Evolutionary conservation across 2,329 filamentous ascomycete genomes (phyloP).

Genomic region (Berkeleyomyces basicola): DNA sequence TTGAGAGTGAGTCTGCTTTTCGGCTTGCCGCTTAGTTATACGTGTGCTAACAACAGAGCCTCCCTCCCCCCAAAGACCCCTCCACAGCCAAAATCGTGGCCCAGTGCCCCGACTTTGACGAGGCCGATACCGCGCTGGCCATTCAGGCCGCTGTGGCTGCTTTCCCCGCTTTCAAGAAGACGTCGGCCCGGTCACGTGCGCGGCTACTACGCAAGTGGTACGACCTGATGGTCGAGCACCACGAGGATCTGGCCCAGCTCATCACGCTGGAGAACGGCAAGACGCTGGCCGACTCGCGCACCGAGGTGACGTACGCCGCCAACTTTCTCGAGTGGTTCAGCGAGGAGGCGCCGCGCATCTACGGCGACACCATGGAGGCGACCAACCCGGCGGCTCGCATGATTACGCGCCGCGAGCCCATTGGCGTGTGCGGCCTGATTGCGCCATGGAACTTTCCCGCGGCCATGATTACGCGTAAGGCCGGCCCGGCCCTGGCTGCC

Average conservation of each 20-base stretch:
- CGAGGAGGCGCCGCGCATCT: slow-evolving; percentile 42
- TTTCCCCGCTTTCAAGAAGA: slow-evolving; percentile 42
- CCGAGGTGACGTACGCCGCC: slow-evolving; percentile 41
- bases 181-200: slow-evolving; percentile 41
- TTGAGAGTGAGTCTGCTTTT: slow-evolving; percentile 33
- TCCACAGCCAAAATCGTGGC: slow-evolving; percentile 51
- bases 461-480: slow-evolving; percentile 34
- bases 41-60: not conserved
- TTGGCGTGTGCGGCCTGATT: slow-evolving; percentile 23
- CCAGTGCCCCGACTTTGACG: slow-evolving; percentile 55
- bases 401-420: slow-evolving; percentile 21
- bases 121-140: slow-evolving; percentile 49
- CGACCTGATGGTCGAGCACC: slow-evolving; percentile 48
- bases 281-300: slow-evolving; percentile 42
- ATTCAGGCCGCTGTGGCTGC: slow-evolving; percentile 53
- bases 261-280: slow-evolving; percentile 61
- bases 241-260: slow-evolving; percentile 47
- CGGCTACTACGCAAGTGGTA: slow-evolving; percentile 48
- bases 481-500: slow-evolving; percentile 42
- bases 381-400: slow-evolving; percentile 41
- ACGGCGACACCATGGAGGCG: slow-evolving; percentile 33
- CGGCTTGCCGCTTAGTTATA: not conserved
- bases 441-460: slow-evolving; percentile 40
- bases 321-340: slow-evolving; percentile 48
- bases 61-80: slow-evolving; percentile 38